phyloP scores from a whole-genome alignment of 2,329 filamentous ascomycete species.

The Penicillium thymicola region DNA sequence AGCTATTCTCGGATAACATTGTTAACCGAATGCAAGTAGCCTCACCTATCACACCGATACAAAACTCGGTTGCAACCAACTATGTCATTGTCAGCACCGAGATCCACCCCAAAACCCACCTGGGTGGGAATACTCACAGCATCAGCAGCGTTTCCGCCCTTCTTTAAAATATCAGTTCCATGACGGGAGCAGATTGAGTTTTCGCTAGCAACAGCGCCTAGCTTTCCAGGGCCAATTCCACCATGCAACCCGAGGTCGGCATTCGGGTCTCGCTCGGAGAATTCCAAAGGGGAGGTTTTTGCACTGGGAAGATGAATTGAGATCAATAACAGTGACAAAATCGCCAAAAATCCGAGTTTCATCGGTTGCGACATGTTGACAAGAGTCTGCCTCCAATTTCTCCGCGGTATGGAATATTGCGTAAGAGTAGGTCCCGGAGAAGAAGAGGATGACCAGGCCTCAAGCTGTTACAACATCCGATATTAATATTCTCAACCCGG shows the following conservation, averaged over 20 bases:
- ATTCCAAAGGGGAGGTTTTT: conserved; percentile 22
- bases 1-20: background rate
- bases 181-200: conserved; percentile 66
- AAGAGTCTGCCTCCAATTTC: background rate
- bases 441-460: background rate
- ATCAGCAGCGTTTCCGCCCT: conserved; percentile 71
- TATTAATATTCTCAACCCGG: background rate
- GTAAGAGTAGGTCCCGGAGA: background rate
- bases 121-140: conserved; percentile 46
- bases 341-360: conserved; percentile 16
- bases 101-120: background rate
- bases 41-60: conserved; percentile 66
- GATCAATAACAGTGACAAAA: conserved; percentile 22
- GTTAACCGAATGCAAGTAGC: background rate
- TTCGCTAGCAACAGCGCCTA: conserved; percentile 69
- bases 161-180: conserved; percentile 60
- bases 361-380: conserved; percentile 18
- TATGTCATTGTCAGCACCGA: conserved; percentile 20
- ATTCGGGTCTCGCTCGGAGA: background rate
- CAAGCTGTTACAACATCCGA: conserved; percentile 15
- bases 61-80: conserved; percentile 70
- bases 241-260: conserved; percentile 26
- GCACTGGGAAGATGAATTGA: conserved; percentile 22
- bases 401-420: background rate
- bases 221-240: conserved; percentile 26